Conservation (phyloP, 495 filamentous ascomycete genomes). For the Sphaerosporella brunnea region DNA sequence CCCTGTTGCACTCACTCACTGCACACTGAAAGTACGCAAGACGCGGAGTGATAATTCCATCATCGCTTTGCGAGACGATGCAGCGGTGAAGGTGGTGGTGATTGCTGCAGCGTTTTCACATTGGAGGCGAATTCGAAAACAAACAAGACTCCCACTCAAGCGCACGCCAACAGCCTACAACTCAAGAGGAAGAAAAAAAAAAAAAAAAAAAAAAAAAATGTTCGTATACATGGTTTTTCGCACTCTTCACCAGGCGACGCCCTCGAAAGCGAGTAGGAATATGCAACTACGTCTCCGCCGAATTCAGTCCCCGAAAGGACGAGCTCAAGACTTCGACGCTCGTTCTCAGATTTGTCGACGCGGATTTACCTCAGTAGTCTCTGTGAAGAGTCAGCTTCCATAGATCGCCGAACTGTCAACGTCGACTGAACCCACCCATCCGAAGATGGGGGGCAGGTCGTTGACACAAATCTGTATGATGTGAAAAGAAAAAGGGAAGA, state of each 20-base stretch:
- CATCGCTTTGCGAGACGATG: too few species aligned
- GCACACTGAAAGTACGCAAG: too few species aligned
- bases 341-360: conserved; percentile 5
- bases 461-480: conserved; percentile 3
- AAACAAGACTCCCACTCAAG: not conserved
- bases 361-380: conserved; percentile 4
- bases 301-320: not conserved
- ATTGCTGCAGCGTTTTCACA: too few species aligned
- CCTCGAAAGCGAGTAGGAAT: conserved; percentile 4
- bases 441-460: not conserved
- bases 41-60: too few species aligned
- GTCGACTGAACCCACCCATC: not conserved
- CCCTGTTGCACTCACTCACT: too few species aligned
- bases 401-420: conserved; percentile 1
- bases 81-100: too few species aligned
- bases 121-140: not conserved
- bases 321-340: conserved; percentile 3
- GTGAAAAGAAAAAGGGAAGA: not conserved
- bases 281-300: conserved; percentile 1
- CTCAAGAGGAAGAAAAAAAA: not conserved
- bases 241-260: not conserved
- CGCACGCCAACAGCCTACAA: not conserved
- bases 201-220: conserved; percentile 1
- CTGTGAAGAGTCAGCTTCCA: conserved; percentile 2
- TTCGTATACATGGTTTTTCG: conserved; percentile 5